A percentile compares a stretch with the other conserved stretches of the same genome.
Conservation (phyloP, 2,329 filamentous ascomycete genomes). For the Ilyonectria robusta region DNA sequence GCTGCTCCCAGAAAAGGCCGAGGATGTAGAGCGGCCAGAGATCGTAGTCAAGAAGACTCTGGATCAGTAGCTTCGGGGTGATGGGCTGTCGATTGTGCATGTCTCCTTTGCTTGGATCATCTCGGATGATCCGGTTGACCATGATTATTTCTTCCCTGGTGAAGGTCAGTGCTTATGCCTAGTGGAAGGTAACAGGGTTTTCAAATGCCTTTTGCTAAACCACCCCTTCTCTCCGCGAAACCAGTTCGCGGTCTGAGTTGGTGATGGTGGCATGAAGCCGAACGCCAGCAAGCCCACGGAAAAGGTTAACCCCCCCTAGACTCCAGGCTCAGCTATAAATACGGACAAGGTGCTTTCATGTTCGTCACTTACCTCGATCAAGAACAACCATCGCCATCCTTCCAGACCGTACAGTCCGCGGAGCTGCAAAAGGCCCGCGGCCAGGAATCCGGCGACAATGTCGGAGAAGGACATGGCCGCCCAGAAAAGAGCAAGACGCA, state of each 20-base stretch:
- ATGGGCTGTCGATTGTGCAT: constrained; percentile 70
- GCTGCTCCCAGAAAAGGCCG: constrained; percentile 65
- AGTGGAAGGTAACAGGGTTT: no score
- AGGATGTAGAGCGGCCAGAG: constrained; percentile 68
- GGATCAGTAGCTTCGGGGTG: constrained; percentile 61
- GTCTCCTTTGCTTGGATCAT: constrained; percentile 71
- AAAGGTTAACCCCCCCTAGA: constrained; percentile 50
- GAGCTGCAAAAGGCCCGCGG: constrained; percentile 68
- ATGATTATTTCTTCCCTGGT: constrained; percentile 67
- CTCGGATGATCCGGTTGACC: constrained; percentile 68
- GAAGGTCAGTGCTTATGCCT: background rate
- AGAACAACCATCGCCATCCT: constrained; percentile 72
- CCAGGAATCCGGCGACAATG: constrained; percentile 37
- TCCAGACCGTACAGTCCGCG: constrained; percentile 64
- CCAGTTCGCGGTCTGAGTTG: constrained; percentile 65
- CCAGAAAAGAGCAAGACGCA: constrained; percentile 79
- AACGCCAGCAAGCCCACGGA: constrained; percentile 40
- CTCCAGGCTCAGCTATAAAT: background rate
- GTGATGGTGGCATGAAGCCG: constrained; percentile 44
- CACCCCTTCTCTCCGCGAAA: constrained; percentile 65
- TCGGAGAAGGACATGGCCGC: constrained; percentile 50
- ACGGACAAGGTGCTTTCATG: constrained; percentile 9
- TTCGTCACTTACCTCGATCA: constrained; percentile 47
- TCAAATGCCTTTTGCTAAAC: constrained; percentile 44
- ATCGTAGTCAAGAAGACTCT: constrained; percentile 70